These are phyloP conservation scores for Avena sativa DNA, from an alignment of 176 grass and related monocot species.

Conservation along the genomic window DNA sequence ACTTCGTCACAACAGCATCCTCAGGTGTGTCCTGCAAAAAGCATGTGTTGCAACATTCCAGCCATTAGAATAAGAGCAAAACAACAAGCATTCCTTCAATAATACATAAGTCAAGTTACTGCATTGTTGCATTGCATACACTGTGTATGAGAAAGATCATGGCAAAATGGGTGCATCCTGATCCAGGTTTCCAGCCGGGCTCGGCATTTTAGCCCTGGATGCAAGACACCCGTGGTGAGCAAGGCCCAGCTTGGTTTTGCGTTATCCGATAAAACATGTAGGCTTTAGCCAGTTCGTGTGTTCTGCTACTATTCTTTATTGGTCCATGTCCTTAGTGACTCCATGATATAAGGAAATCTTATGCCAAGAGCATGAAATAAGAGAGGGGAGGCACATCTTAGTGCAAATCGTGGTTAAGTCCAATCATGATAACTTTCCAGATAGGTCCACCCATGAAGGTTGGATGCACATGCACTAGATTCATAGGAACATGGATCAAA, in stretches of 20 bases:
- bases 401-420: background rate
- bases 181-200: background rate
- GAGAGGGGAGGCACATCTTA: background rate
- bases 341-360: background rate
- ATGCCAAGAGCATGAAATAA: conserved; percentile 9
- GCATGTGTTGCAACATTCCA: conserved; percentile 15
- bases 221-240: background rate
- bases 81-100: conserved; percentile 19
- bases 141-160: background rate
- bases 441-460: background rate
- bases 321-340: background rate
- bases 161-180: conserved; percentile 14
- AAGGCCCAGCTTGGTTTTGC: conserved; percentile 6
- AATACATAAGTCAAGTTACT: conserved; percentile 33
- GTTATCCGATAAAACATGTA: conserved; percentile 5
- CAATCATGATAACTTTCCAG: conserved; percentile 19
- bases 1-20: conserved; percentile 88
- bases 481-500: conserved; percentile 14
- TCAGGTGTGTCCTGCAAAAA: conserved; percentile 88
- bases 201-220: conserved; percentile 22
- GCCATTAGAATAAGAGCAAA: conserved; percentile 22
- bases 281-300: background rate
- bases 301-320: conserved; percentile 20
- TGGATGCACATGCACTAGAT: conserved; percentile 16
- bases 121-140: background rate